Evolutionary conservation across 176 grass and related monocot genomes (phyloP), one percentile per base, ranked within the genome.

Genomic region (Avena sativa): DNA sequence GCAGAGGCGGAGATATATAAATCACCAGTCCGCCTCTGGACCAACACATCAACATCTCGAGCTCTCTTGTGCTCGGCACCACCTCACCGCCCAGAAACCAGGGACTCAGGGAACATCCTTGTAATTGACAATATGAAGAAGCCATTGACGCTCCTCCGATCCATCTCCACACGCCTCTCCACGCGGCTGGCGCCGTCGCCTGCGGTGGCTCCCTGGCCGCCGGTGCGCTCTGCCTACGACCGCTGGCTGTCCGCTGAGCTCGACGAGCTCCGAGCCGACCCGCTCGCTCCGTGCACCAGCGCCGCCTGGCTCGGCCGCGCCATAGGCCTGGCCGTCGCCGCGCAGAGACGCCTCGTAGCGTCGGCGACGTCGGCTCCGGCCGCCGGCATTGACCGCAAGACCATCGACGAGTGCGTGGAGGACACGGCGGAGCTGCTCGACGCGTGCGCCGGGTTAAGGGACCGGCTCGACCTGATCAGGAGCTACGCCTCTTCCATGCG

Each of bases 191-290:
- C 80, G 13, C 50, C 87, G 10, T 84, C 88, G 19, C 84, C 84
- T 52, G 84, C 74, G 8, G 90, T 98, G 73, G 78, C 75, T 0
- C 96, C 96, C 0, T 98, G 96, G 96, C 93, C 96, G 6, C 93
- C 93, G 4, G 86, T 92, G 23, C 90, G 91, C 14, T 86, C 93
- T 0, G 83, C 86, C 49, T 94, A 95, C 86, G 96, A 95, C 90
- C 93, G 87, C 28, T 98, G 96, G 93, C 81, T 98, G 28, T 79
- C 87, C 19, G 76, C 90, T 12, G 95, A 95, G 88, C 86, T 98
- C 71, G 86, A 95, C 49, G 89, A 91, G 60, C 93, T 98, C 81
- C 91, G 87, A 12, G 46, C 86, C 19, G 43, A 63, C 70, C 81
- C 90, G 12, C 26, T 72, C 21, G 36, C 75, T 6, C 81, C 86